Percentiles rank a stretch among this genome's conserved stretches.
phyloP scores from a whole-genome alignment of 2,329 filamentous ascomycete genomes.

The Pseudocercospora vitis region DNA sequence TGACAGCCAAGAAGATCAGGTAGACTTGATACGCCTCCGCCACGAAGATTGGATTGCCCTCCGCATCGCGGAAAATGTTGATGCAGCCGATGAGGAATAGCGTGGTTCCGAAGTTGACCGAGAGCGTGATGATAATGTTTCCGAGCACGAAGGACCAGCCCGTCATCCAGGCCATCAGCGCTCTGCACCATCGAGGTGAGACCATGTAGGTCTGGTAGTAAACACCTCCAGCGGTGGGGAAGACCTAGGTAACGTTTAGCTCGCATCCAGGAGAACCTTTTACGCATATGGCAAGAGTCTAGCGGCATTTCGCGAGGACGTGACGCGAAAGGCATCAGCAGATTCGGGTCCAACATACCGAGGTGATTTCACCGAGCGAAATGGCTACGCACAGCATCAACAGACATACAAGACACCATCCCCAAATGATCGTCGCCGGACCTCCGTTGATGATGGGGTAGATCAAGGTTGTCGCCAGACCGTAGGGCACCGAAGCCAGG shows the following conservation, averaged over 20 bases:
- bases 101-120: conserved; percentile 74
- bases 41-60: conserved; percentile 48
- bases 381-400: conserved; percentile 71
- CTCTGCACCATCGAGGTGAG: conserved; percentile 60
- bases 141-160: conserved; percentile 77
- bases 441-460: conserved; percentile 68
- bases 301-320: conserved; percentile 3
- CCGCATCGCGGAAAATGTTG: conserved; percentile 54
- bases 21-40: conserved; percentile 49
- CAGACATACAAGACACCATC: conserved; percentile 66
- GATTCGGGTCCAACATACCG: conserved; percentile 39
- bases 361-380: conserved; percentile 72
- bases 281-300: background rate
- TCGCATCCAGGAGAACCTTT: background rate
- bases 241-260: conserved; percentile 27
- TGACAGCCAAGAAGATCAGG: conserved; percentile 52
- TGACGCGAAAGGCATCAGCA: conserved; percentile 3
- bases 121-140: conserved; percentile 78
- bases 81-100: conserved; percentile 56
- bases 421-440: conserved; percentile 70
- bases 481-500: conserved; percentile 72
- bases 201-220: conserved; percentile 81
- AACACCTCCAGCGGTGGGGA: conserved; percentile 64
- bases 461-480: conserved; percentile 67
- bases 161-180: conserved; percentile 67